phyloP scores from a whole-genome alignment of 306 rosid species.

The Prosopis cineraria region DNA sequence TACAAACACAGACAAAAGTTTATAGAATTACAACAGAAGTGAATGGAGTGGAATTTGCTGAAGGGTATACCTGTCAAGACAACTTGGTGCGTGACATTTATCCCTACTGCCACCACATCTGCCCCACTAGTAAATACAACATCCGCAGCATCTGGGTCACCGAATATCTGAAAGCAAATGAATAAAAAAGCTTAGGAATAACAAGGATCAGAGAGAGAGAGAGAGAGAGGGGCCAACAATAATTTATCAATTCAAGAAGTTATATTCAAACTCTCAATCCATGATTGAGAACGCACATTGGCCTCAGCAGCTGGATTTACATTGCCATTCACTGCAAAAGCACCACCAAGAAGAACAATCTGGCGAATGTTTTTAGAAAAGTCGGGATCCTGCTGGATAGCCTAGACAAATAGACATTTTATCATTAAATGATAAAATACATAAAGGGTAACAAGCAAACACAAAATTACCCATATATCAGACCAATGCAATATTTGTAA shows the following conservation, averaged over 20 bases:
- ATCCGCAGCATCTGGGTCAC: conserved; percentile 98
- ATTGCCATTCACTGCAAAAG: conserved; percentile 90
- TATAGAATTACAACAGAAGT: neutral
- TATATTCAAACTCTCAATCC: conserved; percentile 11
- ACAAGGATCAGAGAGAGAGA: neutral
- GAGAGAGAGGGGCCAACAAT: neutral
- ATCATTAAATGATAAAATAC: conserved; percentile 27
- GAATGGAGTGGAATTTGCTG: neutral
- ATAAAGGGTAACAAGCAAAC: conserved; percentile 1
- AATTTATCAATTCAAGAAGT: neutral
- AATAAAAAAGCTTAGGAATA: neutral
- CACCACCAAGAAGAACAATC: conserved; percentile 88
- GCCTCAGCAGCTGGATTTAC: conserved; percentile 97
- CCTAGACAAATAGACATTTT: conserved; percentile 46
- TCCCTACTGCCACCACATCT: conserved; percentile 74
- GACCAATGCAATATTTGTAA: conserved; percentile 93
- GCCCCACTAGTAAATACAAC: conserved; percentile 87
- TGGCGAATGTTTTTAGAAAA: conserved; percentile 69
- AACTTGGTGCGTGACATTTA: conserved; percentile 94
- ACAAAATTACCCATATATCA: conserved; percentile 20
- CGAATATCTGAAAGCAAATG: conserved; percentile 61
- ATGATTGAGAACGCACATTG: conserved; percentile 53
- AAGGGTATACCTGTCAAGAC: conserved; percentile 61
- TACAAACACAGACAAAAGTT: neutral
- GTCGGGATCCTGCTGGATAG: conserved; percentile 78